Evolutionary conservation across 805 yeast species (phyloP), one percentile per base, ranked within the genome.

Genomic region (Lipomyces yamanashiensis): DNA sequence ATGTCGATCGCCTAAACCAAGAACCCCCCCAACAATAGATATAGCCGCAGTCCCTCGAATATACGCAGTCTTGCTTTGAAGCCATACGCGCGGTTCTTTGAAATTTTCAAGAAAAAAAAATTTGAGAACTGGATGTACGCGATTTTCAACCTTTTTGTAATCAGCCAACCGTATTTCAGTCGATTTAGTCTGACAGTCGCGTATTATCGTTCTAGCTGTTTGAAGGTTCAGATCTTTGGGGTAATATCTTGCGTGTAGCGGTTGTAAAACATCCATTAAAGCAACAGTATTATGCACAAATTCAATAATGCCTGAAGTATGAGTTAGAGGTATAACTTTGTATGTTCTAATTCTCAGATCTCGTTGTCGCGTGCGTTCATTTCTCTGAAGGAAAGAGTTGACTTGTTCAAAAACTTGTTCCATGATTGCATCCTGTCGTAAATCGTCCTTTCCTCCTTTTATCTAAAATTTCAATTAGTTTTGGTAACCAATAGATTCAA

Each of bases 351-450:
- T 83, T 2, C 82, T 78, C 62, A 93, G 77, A 1, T 79, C 75
- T n/a, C 92, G 74, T 56, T 77, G 80, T 33, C 86, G 74, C 0
- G 93, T 80, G 39, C 83, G 84, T 58, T 80, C 80, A 71, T 89
- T 85, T 28, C 77, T 77, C 10, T 70, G 74, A 60, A 93, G 80
- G 43, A 91, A 82, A 13, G 79, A 75, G 71, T 92, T 92, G 15
- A 92, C 97, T 71, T 92, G 90, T 21, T 83, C 88, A 74, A 96
- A 95, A 1, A 93, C 98, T 73, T 95, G 98, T 74, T 93, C 96
- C 99, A 95, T 96, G 61, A 95, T 90, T 0, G 96, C 89, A 76
- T 95, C 99, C 76, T 96, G 99, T 57, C 98, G 79, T 58, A 95
- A 78, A 76, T 95, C 99, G 76, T 95, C 99, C 9, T 90, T 82